Evolutionary conservation across 495 filamentous ascomycete genomes (phyloP).

Genomic region (Podospora comata): DNA sequence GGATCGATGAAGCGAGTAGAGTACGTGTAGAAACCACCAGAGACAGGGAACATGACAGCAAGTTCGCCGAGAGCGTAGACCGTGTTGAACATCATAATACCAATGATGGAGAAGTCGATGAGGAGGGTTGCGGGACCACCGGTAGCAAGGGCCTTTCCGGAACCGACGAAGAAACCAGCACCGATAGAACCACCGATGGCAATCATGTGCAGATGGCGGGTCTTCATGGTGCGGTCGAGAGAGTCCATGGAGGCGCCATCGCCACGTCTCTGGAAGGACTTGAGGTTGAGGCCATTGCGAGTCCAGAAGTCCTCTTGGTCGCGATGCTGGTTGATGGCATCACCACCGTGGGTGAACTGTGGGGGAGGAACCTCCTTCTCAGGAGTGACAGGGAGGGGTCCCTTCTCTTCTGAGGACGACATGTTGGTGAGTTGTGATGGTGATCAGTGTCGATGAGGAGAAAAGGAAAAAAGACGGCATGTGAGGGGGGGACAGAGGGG

Average conservation of each 20-base stretch:
- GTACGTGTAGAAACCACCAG: constrained; percentile 59
- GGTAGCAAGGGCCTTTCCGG: constrained; percentile 44
- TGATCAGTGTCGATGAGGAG: constrained; percentile 7
- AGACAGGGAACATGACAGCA: constrained; percentile 68
- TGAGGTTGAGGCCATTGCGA: constrained; percentile 49
- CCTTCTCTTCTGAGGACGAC: constrained; percentile 34
- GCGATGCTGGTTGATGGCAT: constrained; percentile 17
- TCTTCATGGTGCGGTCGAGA: constrained; percentile 60
- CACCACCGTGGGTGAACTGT: constrained; percentile 25
- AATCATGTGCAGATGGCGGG: constrained; percentile 72
- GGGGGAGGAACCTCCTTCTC: constrained; percentile 28
- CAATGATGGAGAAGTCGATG: constrained; percentile 55
- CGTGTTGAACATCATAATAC: constrained; percentile 54
- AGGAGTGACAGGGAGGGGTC: constrained; percentile 18
- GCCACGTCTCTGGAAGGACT: constrained; percentile 48
- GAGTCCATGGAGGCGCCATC: constrained; percentile 31
- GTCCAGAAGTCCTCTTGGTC: constrained; percentile 43
- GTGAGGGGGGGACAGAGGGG: constrained; percentile 1
- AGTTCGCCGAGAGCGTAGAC: constrained; percentile 73
- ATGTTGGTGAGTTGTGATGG: constrained; percentile 19
- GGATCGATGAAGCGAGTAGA: constrained; percentile 72
- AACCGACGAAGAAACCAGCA: constrained; percentile 59
- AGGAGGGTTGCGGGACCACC: constrained; percentile 50
- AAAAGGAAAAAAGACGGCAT: constrained; percentile 1
- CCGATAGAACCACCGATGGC: constrained; percentile 71